A percentile compares a stretch with the other conserved stretches of the same genome.
Evolutionary conservation across 768 basidiomycete genomes (phyloP).

Genomic region (Termitomyces sp.): DNA sequence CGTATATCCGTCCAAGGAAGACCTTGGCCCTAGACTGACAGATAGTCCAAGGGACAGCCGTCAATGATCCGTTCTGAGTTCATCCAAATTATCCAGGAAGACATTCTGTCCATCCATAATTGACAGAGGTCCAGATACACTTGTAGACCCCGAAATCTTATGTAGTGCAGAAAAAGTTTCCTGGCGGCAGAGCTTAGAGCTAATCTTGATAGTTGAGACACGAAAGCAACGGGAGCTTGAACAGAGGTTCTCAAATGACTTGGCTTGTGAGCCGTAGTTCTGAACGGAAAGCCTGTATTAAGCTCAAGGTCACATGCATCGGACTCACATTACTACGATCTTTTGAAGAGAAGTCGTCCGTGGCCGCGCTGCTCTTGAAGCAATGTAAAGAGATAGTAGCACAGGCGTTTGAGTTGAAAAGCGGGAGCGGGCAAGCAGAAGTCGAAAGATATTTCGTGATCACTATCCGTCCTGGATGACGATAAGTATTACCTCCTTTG

Average conservation of each 20-base stretch:
- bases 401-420: neutral
- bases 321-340: neutral
- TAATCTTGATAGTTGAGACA: neutral
- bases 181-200: neutral
- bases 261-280: neutral
- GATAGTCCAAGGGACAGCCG: neutral
- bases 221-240: constrained; percentile 1
- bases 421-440: neutral
- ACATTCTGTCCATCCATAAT: neutral
- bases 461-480: neutral
- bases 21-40: neutral
- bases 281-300: neutral
- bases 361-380: too few relatives aligned
- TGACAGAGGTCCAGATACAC: neutral
- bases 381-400: too few relatives aligned
- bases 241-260: neutral
- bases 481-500: neutral
- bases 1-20: neutral
- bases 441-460: neutral
- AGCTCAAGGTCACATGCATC: neutral
- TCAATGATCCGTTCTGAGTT: constrained; percentile 2
- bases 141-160: neutral
- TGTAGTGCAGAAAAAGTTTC: neutral
- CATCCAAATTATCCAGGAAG: neutral
- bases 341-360: neutral